Percentiles rank a stretch among this genome's conserved stretches.
These are phyloP conservation scores for Thuja plicata DNA, from an alignment of 83 land plant species.

Conservation along the genomic window DNA sequence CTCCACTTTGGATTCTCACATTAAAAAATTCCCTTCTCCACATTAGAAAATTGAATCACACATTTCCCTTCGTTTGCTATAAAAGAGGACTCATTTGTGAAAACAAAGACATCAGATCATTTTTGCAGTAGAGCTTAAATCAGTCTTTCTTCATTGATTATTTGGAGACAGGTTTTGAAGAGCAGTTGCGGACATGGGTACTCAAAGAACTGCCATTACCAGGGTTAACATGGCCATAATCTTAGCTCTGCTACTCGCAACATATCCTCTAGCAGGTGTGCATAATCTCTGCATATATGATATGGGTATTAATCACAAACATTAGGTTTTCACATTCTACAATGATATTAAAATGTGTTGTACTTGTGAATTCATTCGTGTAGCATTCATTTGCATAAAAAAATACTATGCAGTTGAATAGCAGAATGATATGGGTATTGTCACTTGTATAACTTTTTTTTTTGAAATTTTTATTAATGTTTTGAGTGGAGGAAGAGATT, in stretches of 20 bases:
- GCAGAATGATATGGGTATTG: not conserved
- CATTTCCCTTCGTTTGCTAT: not conserved
- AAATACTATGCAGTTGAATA: too few relatives aligned
- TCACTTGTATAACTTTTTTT: too few relatives aligned
- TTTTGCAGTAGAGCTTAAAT: not conserved
- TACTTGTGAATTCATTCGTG: too few relatives aligned
- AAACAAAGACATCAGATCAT: not conserved
- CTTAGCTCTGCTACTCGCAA: not conserved
- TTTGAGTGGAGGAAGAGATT: not conserved
- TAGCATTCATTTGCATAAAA: too few relatives aligned
- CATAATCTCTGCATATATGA: not conserved
- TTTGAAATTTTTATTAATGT: not conserved
- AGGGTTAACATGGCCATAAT: not conserved
- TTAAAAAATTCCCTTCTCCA: too few relatives aligned
- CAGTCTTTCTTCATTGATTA: not conserved
- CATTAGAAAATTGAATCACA: not conserved
- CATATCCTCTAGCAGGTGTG: not conserved
- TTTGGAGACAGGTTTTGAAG: not conserved
- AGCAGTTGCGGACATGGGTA: not conserved
- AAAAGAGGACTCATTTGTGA: not conserved
- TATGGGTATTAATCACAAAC: not conserved
- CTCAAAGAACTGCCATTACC: not conserved
- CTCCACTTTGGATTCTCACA: not conserved
- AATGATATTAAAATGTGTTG: too few relatives aligned
- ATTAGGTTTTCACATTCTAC: too few relatives aligned